Conservation (phyloP, 2,329 filamentous ascomycete genomes). For the Chrysosporium queenslandicum region DNA sequence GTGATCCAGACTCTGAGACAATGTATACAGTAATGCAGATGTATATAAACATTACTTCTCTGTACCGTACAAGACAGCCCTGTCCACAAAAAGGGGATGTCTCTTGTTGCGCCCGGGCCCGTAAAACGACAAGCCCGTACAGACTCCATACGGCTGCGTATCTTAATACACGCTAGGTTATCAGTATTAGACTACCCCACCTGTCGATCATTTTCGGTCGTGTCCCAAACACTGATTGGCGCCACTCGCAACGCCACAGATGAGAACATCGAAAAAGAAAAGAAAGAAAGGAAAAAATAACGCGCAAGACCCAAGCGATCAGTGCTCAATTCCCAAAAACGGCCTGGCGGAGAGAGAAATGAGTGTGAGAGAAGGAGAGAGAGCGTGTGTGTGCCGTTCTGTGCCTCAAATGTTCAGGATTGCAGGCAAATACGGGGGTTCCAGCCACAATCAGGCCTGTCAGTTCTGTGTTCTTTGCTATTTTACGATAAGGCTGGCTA, state of each 20-base stretch:
- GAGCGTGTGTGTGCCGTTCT: too few relatives aligned
- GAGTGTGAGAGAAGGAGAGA: too few relatives aligned
- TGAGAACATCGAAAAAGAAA: not conserved
- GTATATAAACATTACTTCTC: too few relatives aligned
- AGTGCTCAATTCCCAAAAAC: not conserved
- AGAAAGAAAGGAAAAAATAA: not conserved
- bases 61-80: too few relatives aligned
- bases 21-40: too few relatives aligned
- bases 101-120: too few relatives aligned
- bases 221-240: not conserved
- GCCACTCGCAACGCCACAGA: conserved; percentile 3
- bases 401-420: too few relatives aligned
- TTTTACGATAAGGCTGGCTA: conserved; percentile 8
- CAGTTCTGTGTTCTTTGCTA: not conserved
- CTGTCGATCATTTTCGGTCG: conserved; percentile 4
- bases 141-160: not conserved
- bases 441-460: not conserved
- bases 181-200: not conserved
- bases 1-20: too few relatives aligned
- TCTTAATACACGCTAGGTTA: not conserved
- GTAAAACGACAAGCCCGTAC: too few relatives aligned
- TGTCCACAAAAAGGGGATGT: too few relatives aligned
- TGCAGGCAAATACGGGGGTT: too few relatives aligned
- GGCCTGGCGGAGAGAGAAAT: too few relatives aligned
- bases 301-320: conserved; percentile 3